Conservation (phyloP, 768 basidiomycete genomes). For the Hygrocybe punicea region DNA sequence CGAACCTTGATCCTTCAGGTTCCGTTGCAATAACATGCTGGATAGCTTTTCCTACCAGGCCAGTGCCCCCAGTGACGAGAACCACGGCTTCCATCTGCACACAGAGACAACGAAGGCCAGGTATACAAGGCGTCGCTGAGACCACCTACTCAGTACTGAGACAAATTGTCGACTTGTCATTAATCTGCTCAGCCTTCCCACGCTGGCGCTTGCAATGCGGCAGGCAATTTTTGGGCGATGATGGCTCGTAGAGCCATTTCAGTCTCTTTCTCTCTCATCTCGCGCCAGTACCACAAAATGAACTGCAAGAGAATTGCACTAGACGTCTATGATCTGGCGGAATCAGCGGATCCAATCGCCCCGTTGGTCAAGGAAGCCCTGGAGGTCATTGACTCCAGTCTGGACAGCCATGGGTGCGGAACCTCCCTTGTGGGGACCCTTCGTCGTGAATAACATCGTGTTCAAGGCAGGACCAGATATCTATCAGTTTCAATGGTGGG, state of each 20-base stretch:
- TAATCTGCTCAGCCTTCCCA: not conserved
- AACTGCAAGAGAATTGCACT: constrained; percentile 51
- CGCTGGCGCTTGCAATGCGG: not conserved
- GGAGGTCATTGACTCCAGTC: constrained; percentile 70
- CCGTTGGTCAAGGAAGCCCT: constrained; percentile 72
- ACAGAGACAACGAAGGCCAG: not conserved
- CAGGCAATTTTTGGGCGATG: not conserved
- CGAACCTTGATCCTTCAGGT: constrained; percentile 73
- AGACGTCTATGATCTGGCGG: constrained; percentile 61
- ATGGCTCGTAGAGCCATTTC: not conserved
- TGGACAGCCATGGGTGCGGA: constrained; percentile 79
- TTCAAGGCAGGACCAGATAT: constrained; percentile 61
- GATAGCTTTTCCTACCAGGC: constrained; percentile 85
- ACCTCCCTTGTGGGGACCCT: constrained; percentile 13
- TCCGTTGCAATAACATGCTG: constrained; percentile 75
- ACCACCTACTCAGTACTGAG: not conserved
- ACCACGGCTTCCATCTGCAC: constrained; percentile 46
- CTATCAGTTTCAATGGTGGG: constrained; percentile 96
- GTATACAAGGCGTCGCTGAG: not conserved
- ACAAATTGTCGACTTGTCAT: not conserved
- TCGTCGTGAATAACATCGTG: constrained; percentile 13
- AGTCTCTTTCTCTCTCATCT: not conserved
- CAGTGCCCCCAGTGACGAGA: constrained; percentile 81
- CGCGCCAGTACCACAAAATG: constrained; percentile 27
- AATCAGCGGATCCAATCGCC: constrained; percentile 52